phyloP scores from a whole-genome alignment of 148 eudicot genomes.

The Rhododendron williamsianum region DNA sequence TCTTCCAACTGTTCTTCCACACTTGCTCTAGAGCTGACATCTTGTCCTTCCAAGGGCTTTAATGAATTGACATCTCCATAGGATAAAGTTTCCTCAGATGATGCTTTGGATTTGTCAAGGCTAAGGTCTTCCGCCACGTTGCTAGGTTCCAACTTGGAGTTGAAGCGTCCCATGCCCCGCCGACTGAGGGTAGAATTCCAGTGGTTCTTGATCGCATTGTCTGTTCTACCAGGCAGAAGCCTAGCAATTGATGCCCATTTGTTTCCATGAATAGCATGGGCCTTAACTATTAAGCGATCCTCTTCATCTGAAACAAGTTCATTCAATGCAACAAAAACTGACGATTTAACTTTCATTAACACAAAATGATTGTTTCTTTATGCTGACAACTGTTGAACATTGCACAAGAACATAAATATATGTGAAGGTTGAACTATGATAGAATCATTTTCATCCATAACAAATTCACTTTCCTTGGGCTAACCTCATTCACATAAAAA shows the following conservation, averaged over 20 bases:
- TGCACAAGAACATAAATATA: not conserved
- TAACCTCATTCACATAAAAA: not conserved
- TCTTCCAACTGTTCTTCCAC: conserved; percentile 17
- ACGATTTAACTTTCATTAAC: not conserved
- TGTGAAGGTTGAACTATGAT: not conserved
- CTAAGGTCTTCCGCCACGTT: conserved; percentile 23
- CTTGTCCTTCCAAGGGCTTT: conserved; percentile 35
- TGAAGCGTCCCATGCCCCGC: conserved; percentile 21
- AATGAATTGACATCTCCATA: conserved; percentile 44
- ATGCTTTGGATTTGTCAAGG: conserved; percentile 39
- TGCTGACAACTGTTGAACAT: not conserved
- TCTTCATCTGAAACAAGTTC: conserved; percentile 50
- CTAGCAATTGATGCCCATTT: conserved; percentile 72
- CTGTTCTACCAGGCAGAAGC: conserved; percentile 67
- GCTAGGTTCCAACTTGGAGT: conserved; percentile 17
- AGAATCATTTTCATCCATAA: not conserved
- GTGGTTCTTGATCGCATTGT: conserved; percentile 67
- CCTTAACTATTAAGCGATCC: conserved; percentile 45
- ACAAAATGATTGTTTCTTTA: not conserved
- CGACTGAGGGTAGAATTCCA: conserved; percentile 70
- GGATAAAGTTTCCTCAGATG: conserved; percentile 59
- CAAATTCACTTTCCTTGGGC: not conserved
- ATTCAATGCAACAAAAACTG: not conserved
- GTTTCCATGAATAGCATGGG: conserved; percentile 61
- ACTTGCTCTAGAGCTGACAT: conserved; percentile 30